Conservation (phyloP, 129 eudicot species). For the Chrysanthemum makinoi region DNA sequence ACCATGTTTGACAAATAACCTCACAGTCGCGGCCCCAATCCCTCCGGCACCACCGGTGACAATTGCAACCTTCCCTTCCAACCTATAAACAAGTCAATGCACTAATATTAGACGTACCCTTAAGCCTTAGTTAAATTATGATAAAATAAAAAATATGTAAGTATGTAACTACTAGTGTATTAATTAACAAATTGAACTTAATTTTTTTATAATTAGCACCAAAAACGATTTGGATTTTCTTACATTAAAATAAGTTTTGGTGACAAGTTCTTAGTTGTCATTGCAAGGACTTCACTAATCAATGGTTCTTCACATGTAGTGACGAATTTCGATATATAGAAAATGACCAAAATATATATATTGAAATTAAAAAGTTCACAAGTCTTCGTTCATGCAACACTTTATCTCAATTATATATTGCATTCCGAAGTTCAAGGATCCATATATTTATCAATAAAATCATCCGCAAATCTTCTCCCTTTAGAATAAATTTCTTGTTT, state of each 20-base stretch:
- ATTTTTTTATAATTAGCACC: slow-evolving; percentile 7
- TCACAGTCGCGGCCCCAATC: slow-evolving; percentile 78
- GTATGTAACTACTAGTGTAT: neutral
- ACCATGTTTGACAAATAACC: slow-evolving; percentile 67
- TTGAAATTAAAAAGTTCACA: neutral
- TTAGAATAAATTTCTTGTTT: too few relatives aligned
- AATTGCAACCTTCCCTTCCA: slow-evolving; percentile 90
- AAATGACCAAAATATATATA: neutral
- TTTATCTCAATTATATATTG: slow-evolving; percentile 2
- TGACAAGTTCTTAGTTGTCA: slow-evolving; percentile 27
- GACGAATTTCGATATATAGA: slow-evolving; percentile 16
- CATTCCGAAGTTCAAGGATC: slow-evolving; percentile 16
- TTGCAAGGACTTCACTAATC: slow-evolving; percentile 11
- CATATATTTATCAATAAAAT: neutral
- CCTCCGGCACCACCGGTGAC: slow-evolving; percentile 95
- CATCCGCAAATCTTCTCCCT: too few relatives aligned
- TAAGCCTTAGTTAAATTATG: too few relatives aligned
- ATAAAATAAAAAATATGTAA: neutral
- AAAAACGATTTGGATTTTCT: slow-evolving; percentile 29
- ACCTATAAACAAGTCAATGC: too few relatives aligned
- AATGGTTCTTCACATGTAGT: slow-evolving; percentile 18
- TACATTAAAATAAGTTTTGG: slow-evolving; percentile 10
- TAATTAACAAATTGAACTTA: neutral
- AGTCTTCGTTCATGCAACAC: neutral
- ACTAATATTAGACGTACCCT: too few relatives aligned